Base-by-base conservation (phyloP, 768 basidiomycete species). In the Suillus brevipes region DNA sequence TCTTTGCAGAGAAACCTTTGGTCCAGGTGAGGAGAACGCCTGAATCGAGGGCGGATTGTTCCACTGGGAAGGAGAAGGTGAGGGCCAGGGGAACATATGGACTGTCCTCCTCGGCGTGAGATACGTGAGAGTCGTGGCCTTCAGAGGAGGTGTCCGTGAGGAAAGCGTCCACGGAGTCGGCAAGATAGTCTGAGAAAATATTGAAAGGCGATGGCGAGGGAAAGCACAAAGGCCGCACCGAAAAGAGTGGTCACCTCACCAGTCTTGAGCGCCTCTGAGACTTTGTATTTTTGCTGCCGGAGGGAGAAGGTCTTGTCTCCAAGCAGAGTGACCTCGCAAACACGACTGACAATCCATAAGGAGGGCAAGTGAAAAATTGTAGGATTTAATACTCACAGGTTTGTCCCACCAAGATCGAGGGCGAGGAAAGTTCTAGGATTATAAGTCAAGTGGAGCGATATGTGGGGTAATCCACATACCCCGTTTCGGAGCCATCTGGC, bases 41-140 rank as follows among this genome's bases (percentile, higher is more conserved):
- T 28, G 88, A 87, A 70, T 90, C 90, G 28, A 99, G 84, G 0
- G 97, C 95, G 0, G 94, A 95, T 75, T 99, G 97, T 71, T 97
- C 94, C 36, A 99, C 97, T 2, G 97, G 97, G 81, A 98, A 97
- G 36, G 93, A 95, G 77, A 99, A 99, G 0, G 97, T 99, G 60
- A 99, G 84, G 10, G 97, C 97, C 3, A 99, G 88, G 37, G 86
- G 84, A 45, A 91, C 69, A 58, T 82, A 78, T 10, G 86, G 79
- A 2, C 78, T 70, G 69, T 84, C 79, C 1, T 75, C 70, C 20
- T 66, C 69, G 14, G 66, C 64, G 13, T 67, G 31, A 34, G 66
- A 62, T 36, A 62, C 62, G 34, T 68, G 60, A 53, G 65, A 43
- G 40, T 28, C 36, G 42, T 23, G 12, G 18, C 36, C 69, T 42